These are phyloP conservation scores for Lodderomyces margitis DNA, from an alignment of 1,139 yeast species.

Conservation along the genomic window DNA sequence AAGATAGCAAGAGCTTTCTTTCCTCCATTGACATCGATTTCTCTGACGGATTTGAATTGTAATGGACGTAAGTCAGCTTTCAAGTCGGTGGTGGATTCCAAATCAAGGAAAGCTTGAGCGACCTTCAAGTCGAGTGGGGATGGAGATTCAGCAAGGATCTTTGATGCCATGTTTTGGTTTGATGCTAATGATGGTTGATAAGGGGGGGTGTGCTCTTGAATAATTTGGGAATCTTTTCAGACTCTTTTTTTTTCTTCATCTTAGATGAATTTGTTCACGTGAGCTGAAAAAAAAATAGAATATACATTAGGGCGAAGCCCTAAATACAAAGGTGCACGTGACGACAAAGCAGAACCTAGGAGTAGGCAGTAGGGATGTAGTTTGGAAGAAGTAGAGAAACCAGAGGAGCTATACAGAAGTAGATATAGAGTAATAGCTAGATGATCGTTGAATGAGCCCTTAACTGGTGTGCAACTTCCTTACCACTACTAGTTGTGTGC, in stretches of 20 bases:
- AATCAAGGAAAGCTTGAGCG: constrained; percentile 98
- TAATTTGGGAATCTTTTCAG: background rate
- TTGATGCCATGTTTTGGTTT: constrained; percentile 78
- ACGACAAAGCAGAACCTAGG: too few species aligned
- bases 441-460: too few species aligned
- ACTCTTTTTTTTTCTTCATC: background rate
- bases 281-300: background rate
- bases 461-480: too few species aligned
- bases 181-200: background rate
- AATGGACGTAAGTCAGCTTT: constrained; percentile 98
- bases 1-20: constrained; percentile 98
- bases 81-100: constrained; percentile 93
- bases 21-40: constrained; percentile 97
- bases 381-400: too few species aligned
- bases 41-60: constrained; percentile 98
- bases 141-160: constrained; percentile 91
- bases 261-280: background rate
- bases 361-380: too few species aligned
- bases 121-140: constrained; percentile 98
- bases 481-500: too few species aligned
- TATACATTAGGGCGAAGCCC: background rate
- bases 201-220: too few species aligned
- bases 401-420: too few species aligned
- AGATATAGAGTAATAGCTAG: too few species aligned
- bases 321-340: background rate